phyloP scores from a whole-genome alignment of 371 early-diverging fungal species.

The Rhizopus microsporus region DNA sequence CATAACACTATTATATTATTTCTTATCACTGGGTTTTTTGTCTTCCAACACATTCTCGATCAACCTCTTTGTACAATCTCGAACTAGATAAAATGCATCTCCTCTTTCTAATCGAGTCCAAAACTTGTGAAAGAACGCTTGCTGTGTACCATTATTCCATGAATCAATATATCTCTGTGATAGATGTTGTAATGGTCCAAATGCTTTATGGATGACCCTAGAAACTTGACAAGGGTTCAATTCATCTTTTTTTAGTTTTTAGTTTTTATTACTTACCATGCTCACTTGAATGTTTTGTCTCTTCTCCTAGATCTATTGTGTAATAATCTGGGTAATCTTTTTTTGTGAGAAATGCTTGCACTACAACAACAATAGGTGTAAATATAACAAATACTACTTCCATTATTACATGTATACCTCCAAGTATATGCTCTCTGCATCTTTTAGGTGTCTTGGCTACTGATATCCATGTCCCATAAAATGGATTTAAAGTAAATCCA shows the following conservation, averaged over 20 bases:
- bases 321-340: conserved; percentile 20
- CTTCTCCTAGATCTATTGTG: conserved; percentile 22
- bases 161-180: conserved; percentile 31
- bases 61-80: conserved; percentile 30
- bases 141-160: conserved; percentile 39
- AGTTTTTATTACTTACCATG: conserved; percentile 13
- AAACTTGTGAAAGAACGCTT: conserved; percentile 36
- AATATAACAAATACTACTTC: background rate
- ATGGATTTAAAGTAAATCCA: conserved; percentile 16
- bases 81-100: conserved; percentile 41
- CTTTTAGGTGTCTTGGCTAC: conserved; percentile 19
- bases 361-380: background rate
- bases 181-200: conserved; percentile 22
- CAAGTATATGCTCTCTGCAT: conserved; percentile 24
- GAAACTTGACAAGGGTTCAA: conserved; percentile 9
- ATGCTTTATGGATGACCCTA: conserved; percentile 17
- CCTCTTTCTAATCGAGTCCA: conserved; percentile 32
- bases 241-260: background rate
- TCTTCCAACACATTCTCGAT: conserved; percentile 27
- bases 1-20: conserved; percentile 5
- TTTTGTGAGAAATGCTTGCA: conserved; percentile 4
- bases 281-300: conserved; percentile 17
- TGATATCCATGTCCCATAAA: conserved; percentile 22
- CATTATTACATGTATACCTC: background rate
- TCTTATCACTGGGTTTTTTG: conserved; percentile 30